phyloP scores from a whole-genome alignment of 805 yeast genomes.

The Suhomyces faveliae region DNA sequence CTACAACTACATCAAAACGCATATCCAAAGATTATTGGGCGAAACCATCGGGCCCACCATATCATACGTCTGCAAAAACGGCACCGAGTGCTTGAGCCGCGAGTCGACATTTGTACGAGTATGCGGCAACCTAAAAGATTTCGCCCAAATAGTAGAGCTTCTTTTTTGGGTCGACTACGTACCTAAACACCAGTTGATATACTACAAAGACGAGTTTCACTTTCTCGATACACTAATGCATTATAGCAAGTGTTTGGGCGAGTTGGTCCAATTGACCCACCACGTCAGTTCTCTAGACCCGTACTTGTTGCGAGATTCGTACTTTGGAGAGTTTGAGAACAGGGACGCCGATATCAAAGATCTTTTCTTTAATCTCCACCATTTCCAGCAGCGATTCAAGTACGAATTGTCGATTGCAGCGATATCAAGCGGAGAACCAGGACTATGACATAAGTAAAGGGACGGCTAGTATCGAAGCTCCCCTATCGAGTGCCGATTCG shows the following conservation, averaged over 20 bases:
- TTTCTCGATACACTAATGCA: conserved; percentile 9
- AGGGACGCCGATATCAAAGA: conserved; percentile 13
- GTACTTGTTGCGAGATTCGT: background rate
- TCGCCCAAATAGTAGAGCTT: conserved; percentile 1
- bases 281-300: background rate
- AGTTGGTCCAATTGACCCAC: conserved; percentile 7
- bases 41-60: background rate
- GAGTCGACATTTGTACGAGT: background rate
- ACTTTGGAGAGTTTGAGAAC: conserved; percentile 13
- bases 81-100: conserved; percentile 10
- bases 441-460: background rate
- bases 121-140: conserved; percentile 1
- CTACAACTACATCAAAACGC: background rate
- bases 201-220: conserved; percentile 11
- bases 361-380: conserved; percentile 13
- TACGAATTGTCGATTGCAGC: conserved; percentile 5
- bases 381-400: conserved; percentile 12
- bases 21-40: too few species aligned
- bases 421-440: background rate
- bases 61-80: conserved; percentile 2
- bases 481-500: too few species aligned
- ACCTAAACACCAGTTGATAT: background rate
- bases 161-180: background rate
- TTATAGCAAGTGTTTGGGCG: conserved; percentile 3
- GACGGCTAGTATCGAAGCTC: too few species aligned